Base-by-base conservation (phyloP, 2,329 filamentous ascomycete genomes). In the Xylariaceae sp. region DNA sequence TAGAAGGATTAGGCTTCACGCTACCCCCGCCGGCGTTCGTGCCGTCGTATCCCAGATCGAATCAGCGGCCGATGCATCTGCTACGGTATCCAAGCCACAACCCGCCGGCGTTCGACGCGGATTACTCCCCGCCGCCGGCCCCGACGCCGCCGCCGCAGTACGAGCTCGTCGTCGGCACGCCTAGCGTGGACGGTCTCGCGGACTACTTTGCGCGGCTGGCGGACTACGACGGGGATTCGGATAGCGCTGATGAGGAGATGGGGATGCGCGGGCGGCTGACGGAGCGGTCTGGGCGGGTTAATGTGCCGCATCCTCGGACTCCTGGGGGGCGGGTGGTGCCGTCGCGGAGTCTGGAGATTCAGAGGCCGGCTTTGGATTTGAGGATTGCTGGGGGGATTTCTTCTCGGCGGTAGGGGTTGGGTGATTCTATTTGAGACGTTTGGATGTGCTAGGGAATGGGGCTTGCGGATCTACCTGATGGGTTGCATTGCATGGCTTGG, bases 121-220 rank as follows among this genome's bases (percentile, higher is more conserved):
- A 95, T 49, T 79, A 84, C 5, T 85, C 88, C 0, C 88, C 89
- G 3, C 87, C 87, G 47, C 84, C 86, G 1, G 57, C 72, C 50
- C 67, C 73, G 59, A 95, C 90, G 0, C 91, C 91, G 1, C 92
- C 92, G 7, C 92, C 92, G 0, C 84, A 87, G 53, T 96, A 96
- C 68, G 88, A 92, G 55, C 77, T 80, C 3, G 88, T 95, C 36
- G 83, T 94, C 1, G 88, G 86, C 15, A 82, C 80, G 56, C 75
- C 82, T 21, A 77, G 84, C 72, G 76, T 89, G 68, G 70, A 91
- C 74, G 71, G 85, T 0, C 70, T 96, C 44, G 88, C 90, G 1
- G 92, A 96, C 65, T 96, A 96, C 70, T 96, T 96, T 68, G 77
- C 86, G 0, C 83, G 92, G 1, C 73, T 95, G 37, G 88, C 88